Evolutionary conservation across 371 early-diverging fungal genomes (phyloP).

Genomic region (Rhizomucor miehei): DNA sequence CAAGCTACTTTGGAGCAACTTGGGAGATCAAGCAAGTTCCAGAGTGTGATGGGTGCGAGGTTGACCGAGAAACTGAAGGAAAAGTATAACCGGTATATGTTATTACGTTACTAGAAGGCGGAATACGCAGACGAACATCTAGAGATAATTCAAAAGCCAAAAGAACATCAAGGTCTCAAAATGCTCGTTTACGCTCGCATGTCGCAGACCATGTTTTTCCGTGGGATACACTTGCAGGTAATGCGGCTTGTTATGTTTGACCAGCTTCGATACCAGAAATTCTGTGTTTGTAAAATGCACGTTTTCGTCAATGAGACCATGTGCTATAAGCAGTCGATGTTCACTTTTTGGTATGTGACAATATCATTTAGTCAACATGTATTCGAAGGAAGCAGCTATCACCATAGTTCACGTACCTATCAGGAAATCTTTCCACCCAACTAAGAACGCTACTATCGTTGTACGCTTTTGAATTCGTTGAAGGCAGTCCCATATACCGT

Average conservation of each 20-base stretch:
- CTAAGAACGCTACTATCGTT: slow-evolving; percentile 50
- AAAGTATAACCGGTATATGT: background rate
- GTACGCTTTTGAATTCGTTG: slow-evolving; percentile 53
- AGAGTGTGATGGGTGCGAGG: too few relatives aligned
- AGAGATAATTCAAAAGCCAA: slow-evolving; percentile 65
- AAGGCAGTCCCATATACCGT: slow-evolving; percentile 68
- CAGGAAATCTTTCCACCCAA: slow-evolving; percentile 58
- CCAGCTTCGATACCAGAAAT: slow-evolving; percentile 52
- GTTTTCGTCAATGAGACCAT: slow-evolving; percentile 83
- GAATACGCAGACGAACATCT: too few relatives aligned
- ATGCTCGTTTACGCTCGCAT: slow-evolving; percentile 70
- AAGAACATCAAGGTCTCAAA: slow-evolving; percentile 79
- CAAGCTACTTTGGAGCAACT: too few relatives aligned
- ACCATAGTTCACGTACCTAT: too few relatives aligned
- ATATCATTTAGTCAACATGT: too few relatives aligned
- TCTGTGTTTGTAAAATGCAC: slow-evolving; percentile 76
- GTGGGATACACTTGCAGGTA: slow-evolving; percentile 68
- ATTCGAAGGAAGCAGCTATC: too few relatives aligned
- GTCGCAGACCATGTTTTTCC: slow-evolving; percentile 76
- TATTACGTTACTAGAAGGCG: background rate
- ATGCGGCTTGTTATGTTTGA: slow-evolving; percentile 59
- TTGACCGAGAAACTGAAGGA: too few relatives aligned
- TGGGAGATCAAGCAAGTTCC: too few relatives aligned
- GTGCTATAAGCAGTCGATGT: slow-evolving; percentile 69
- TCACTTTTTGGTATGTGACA: slow-evolving; percentile 31